Conservation (phyloP, 1,284 basidiomycete genomes). For the Leucoagaricus sp. region DNA sequence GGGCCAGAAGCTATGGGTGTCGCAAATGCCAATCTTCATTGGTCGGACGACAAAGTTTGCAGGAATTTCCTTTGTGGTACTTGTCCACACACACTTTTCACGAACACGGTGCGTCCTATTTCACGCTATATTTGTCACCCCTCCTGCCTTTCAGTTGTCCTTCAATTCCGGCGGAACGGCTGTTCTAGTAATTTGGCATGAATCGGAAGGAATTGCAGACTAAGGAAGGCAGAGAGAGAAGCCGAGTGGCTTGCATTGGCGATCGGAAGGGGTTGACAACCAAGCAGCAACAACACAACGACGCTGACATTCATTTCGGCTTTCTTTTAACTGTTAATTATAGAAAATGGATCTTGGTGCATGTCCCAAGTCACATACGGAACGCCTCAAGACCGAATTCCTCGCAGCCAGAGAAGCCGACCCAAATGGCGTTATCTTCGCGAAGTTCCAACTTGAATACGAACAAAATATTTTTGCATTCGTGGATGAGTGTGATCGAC, state of each 20-base stretch:
- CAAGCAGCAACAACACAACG: background rate
- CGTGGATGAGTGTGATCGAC: constrained; percentile 97
- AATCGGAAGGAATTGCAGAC: background rate
- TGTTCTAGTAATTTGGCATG: constrained; percentile 1
- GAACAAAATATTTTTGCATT: constrained; percentile 94
- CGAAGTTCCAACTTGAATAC: constrained; percentile 90
- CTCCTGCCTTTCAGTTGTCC: constrained; percentile 3
- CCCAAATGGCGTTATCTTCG: constrained; percentile 78
- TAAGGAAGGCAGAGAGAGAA: constrained; percentile 6
- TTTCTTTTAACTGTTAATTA: constrained; percentile 10
- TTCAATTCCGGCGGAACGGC: constrained; percentile 2
- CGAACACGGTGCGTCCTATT: constrained; percentile 83
- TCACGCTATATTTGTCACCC: background rate
- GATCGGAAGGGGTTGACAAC: constrained; percentile 10
- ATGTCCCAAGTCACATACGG: constrained; percentile 96
- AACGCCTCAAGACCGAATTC: constrained; percentile 93
- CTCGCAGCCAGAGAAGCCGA: constrained; percentile 75
- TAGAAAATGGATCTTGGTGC: constrained; percentile 99
- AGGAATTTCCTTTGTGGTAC: constrained; percentile 97
- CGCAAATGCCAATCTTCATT: constrained; percentile 88
- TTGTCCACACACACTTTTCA: constrained; percentile 97
- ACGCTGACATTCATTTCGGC: constrained; percentile 7
- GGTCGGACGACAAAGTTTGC: constrained; percentile 99
- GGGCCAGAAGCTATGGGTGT: constrained; percentile 98
- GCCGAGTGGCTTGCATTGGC: background rate